Percentiles rank a stretch among this genome's conserved stretches.
These are phyloP conservation scores for Apiospora kogelbergensis DNA, from an alignment of 2,329 filamentous ascomycete genomes.

Conservation along the genomic window DNA sequence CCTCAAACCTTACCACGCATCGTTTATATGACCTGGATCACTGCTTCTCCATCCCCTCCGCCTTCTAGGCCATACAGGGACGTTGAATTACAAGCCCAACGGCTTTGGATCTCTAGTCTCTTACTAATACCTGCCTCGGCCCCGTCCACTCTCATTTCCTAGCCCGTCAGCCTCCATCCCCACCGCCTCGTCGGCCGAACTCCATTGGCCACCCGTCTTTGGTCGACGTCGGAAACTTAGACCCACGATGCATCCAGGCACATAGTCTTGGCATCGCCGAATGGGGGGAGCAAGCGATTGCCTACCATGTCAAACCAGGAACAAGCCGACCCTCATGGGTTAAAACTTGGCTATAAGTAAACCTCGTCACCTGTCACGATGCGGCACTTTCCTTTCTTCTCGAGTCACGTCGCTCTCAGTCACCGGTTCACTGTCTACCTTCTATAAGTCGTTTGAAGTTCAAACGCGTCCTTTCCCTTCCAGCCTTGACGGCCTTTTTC, in stretches of 20 bases:
- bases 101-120: neutral
- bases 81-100: neutral
- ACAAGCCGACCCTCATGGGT: neutral
- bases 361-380: neutral
- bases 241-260: neutral
- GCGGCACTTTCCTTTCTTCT: neutral
- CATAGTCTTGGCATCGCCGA: neutral
- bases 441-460: constrained; percentile 15
- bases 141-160: neutral
- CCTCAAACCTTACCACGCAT: neutral
- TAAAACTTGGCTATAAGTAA: neutral
- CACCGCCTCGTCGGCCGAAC: neutral
- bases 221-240: neutral
- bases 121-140: neutral
- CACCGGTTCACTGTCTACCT: constrained; percentile 1
- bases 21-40: neutral
- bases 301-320: neutral
- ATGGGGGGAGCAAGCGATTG: neutral
- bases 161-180: neutral
- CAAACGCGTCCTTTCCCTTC: constrained; percentile 15
- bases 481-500: constrained; percentile 14
- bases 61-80: neutral
- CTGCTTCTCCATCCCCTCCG: neutral
- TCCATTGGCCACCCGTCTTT: neutral
- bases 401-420: neutral